Base-by-base conservation (phyloP, 108 stramenopile species). In the Skeletonema grethae region DNA sequence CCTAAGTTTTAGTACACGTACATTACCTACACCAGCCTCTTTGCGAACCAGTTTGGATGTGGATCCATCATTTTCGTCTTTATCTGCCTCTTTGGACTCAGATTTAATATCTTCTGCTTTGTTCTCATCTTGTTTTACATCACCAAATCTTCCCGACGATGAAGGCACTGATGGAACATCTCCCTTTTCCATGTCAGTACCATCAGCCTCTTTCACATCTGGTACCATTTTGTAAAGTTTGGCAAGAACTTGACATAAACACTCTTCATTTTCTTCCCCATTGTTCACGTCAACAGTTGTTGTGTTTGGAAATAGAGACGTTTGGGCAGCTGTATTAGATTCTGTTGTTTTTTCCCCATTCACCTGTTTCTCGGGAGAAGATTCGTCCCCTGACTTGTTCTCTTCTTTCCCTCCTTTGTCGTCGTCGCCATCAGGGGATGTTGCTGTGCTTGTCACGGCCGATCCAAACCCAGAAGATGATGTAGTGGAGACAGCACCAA, bases 1-100 rank as follows among this genome's bases (percentile, higher is more conserved):
- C 56, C 69, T 80, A 15, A 28, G 56, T 57, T 71, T 78, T 34
- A 92, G 69, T 8, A 91, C 59, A 22, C 88, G 87, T 22, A 94
- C 62, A 10, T 88, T 90, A 36, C 90, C 93, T 22, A 87, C 86
- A 10, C 93, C 93, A 31, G 86, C 70, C 68, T 91, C 90, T 61
- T 88, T 74, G 85, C 89, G 89, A 25, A 53, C 76, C 43, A 77
- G 18, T 70, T 60, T 76, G 50, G 50, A 22, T 22, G 50, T 4
- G 7, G 50, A 53, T 35, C 35, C 60, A 35, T 76, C 57, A 4
- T 63, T 43, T 41, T 48, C 25, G n/a, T 65, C 62, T 16, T n/a
- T 55, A n/a, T 20, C 48, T 28, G 65, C 57, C 3, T 31, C 36
- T 31, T 81, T 34, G 20, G 36, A 22, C 15, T 25, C 36, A 22